A percentile compares a stretch with the other conserved stretches of the same genome.
Evolutionary conservation across 768 basidiomycete species (phyloP).

Genomic region (Xerocomellus intermedius): DNA sequence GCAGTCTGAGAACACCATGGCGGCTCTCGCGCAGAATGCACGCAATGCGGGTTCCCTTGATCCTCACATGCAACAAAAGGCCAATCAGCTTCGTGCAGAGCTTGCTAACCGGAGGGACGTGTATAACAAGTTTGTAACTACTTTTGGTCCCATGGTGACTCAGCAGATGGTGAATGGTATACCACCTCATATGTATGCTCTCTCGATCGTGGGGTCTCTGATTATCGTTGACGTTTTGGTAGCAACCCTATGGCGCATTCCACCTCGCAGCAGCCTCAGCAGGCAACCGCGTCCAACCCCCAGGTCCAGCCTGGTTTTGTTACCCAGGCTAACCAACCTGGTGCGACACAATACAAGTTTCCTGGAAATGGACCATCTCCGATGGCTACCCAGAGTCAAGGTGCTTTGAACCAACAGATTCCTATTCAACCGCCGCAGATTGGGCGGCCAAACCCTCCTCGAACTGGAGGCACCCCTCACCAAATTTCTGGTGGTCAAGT

Average conservation of each 20-base stretch:
- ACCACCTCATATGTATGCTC: constrained; percentile 37
- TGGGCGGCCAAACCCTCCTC: constrained; percentile 34
- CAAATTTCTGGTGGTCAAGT: constrained; percentile 33
- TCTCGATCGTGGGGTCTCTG: neutral
- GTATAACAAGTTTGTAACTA: constrained; percentile 35
- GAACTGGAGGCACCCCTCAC: constrained; percentile 39
- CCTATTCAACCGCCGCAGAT: constrained; percentile 34
- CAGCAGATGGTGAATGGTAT: constrained; percentile 28
- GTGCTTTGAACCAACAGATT: constrained; percentile 27
- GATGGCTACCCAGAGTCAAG: constrained; percentile 21
- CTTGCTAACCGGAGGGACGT: constrained; percentile 38
- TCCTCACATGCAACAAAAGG: constrained; percentile 10
- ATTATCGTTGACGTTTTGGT: constrained; percentile 7
- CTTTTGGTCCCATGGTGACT: constrained; percentile 23
- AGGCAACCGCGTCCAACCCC: constrained; percentile 6
- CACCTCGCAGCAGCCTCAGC: constrained; percentile 20
- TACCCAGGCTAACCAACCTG: constrained; percentile 14
- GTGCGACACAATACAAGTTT: constrained; percentile 19
- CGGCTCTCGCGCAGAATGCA: constrained; percentile 1
- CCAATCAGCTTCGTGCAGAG: constrained; percentile 21
- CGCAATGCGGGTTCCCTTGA: constrained; percentile 22
- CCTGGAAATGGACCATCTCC: constrained; percentile 19
- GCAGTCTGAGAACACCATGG: constrained; percentile 16
- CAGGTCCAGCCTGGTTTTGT: constrained; percentile 25
- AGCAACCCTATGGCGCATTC: constrained; percentile 23